Conservation (phyloP, 108 stramenopile species). For the Nitzschia putrida region DNA sequence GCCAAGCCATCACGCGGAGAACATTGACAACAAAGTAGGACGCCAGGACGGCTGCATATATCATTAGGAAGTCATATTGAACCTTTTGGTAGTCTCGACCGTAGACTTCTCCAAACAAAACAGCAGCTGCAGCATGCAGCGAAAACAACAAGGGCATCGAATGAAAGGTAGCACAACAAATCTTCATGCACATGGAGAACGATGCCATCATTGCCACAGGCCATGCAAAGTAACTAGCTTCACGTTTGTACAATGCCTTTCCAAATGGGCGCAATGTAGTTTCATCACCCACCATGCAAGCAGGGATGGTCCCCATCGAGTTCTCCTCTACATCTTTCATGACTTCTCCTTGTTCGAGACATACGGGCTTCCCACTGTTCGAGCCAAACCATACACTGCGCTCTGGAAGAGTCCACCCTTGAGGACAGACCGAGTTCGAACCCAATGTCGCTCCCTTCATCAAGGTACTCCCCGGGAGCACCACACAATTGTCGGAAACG, state of each 20-base stretch:
- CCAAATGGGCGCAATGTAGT: slow-evolving; percentile 58
- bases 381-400: slow-evolving; percentile 48
- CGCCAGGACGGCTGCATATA: slow-evolving; percentile 28
- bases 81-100: not conserved
- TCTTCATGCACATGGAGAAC: slow-evolving; percentile 3
- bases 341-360: slow-evolving; percentile 31
- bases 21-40: slow-evolving; percentile 29
- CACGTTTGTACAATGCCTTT: slow-evolving; percentile 44
- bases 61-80: too few species aligned
- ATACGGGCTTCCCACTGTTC: slow-evolving; percentile 35
- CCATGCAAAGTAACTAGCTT: slow-evolving; percentile 52
- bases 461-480: slow-evolving; percentile 48
- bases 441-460: slow-evolving; percentile 53
- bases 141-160: slow-evolving; percentile 41
- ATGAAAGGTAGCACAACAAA: slow-evolving; percentile 28
- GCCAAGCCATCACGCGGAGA: slow-evolving; percentile 13
- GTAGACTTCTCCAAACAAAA: slow-evolving; percentile 27
- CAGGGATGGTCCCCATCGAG: slow-evolving; percentile 7
- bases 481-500: slow-evolving; percentile 50
- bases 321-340: too few species aligned
- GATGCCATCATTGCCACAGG: slow-evolving; percentile 37
- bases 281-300: slow-evolving; percentile 46
- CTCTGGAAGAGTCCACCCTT: slow-evolving; percentile 37
- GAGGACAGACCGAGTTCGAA: slow-evolving; percentile 45
- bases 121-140: too few species aligned